Conservation (phyloP, 129 eudicot genomes). For the Artemisia tridentata region DNA sequence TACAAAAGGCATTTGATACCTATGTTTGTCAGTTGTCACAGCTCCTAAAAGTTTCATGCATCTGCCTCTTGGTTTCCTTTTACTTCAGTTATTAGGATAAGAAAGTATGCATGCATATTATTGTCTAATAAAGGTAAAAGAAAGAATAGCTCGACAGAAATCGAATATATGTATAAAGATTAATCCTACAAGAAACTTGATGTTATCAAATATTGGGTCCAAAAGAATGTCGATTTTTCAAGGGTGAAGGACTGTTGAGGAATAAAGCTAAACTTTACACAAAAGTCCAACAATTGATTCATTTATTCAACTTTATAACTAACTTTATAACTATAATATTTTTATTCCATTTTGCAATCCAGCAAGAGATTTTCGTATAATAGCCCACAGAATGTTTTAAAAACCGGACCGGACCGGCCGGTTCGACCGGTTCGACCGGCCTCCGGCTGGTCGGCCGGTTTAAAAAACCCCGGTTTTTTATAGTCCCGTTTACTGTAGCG, state of each 20-base stretch:
- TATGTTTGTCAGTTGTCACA: not conserved
- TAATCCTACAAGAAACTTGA: not conserved
- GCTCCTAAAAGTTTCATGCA: not conserved
- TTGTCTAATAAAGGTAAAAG: too few relatives aligned
- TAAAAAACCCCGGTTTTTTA: too few relatives aligned
- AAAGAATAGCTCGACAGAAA: too few relatives aligned
- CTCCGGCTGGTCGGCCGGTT: too few relatives aligned
- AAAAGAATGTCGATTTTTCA: slow-evolving; percentile 2
- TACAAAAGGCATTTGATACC: not conserved
- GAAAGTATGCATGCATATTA: not conserved
- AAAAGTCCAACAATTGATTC: not conserved
- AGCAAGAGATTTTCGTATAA: too few relatives aligned
- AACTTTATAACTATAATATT: too few relatives aligned
- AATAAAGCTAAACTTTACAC: not conserved
- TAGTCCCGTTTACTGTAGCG: too few relatives aligned
- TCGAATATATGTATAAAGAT: not conserved
- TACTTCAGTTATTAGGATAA: not conserved
- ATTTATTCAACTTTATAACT: too few relatives aligned
- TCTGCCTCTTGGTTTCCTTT: not conserved
- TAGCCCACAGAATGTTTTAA: too few relatives aligned
- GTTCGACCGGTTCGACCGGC: too few relatives aligned
- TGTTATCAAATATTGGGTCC: not conserved
- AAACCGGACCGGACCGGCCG: too few relatives aligned
- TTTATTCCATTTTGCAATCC: too few relatives aligned
- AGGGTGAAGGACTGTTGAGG: not conserved